Base-by-base conservation (phyloP, 2,329 filamentous ascomycete genomes). In the Neocucurbitaria cava region DNA sequence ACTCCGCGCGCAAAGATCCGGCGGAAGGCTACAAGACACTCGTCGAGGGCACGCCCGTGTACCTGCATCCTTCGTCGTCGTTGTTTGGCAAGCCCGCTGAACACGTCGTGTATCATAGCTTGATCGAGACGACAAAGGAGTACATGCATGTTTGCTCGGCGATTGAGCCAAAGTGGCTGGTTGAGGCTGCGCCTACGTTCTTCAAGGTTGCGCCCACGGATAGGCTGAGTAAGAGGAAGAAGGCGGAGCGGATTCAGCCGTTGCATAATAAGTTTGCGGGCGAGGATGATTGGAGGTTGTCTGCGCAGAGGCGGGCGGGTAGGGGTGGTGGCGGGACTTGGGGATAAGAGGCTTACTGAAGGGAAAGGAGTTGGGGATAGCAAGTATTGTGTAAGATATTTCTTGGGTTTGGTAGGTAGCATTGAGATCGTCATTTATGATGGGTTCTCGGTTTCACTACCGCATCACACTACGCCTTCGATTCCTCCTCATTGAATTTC, bases 21-120 rank as follows among this genome's bases (percentile, higher is more conserved):
- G 89, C 94, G 64, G 95, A 98, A 74, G 95, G 95, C 18, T 99
- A 97, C 82, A 98, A 97, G 82, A 99, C 96, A 23, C 84, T 99
- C 20, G 95, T 93, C 55, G 95, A 99, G 79, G 90, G 92, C 33
- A 98, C 94, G 2, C 92, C 93, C 0, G 94, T 99, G 0, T 96
- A 96, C 75, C 84, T 99, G 77, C 96, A 99, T 77, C 95, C 95
- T 0, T 90, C 87, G 58, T 96, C 91, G 8, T 91, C 94, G 9
- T 81, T 99, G 13, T 99, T 98, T 69, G 95, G 95, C 47, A 98
- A 98, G 77, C 91, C 94, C 56, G 90, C 93, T 0, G 95, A 99
- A 77, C 96, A 96, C 83, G 95, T 98, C 30, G 91, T 99, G 50
- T 99, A 96, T 74, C 89, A 97, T 71, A 89, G 87, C 48, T 82